These are phyloP conservation scores for Lactarius hatsudake DNA, from an alignment of 768 basidiomycete genomes.

Conservation along the genomic window DNA sequence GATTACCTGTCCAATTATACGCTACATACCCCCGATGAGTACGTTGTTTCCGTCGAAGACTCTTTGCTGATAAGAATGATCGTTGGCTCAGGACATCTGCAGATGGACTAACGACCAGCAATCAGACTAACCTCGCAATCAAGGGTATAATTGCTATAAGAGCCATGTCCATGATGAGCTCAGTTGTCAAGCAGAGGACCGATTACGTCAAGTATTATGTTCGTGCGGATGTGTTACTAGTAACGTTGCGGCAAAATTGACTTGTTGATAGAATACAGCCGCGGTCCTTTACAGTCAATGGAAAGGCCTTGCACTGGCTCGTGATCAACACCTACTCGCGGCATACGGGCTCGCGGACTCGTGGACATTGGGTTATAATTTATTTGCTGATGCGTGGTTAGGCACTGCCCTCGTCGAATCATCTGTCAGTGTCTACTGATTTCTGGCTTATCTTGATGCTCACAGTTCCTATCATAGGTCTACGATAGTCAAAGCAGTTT, in stretches of 20 bases:
- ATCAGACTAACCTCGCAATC: conserved; percentile 69
- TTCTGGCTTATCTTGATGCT: background rate
- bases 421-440: conserved; percentile 12
- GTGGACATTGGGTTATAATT: conserved; percentile 62
- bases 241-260: background rate
- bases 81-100: conserved; percentile 16
- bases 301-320: conserved; percentile 15
- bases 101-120: conserved; percentile 34
- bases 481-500: conserved; percentile 5
- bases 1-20: conserved; percentile 37
- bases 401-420: conserved; percentile 48
- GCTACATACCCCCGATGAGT: conserved; percentile 51
- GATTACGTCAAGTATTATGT: conserved; percentile 32
- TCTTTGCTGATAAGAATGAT: background rate
- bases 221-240: conserved; percentile 10
- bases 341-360: conserved; percentile 30
- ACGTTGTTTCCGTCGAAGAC: conserved; percentile 49
- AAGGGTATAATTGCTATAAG: conserved; percentile 68
- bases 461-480: conserved; percentile 10
- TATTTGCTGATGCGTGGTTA: conserved; percentile 58
- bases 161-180: conserved; percentile 57
- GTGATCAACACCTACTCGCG: conserved; percentile 8
- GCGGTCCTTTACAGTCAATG: conserved; percentile 12
- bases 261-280: conserved; percentile 2
- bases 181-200: conserved; percentile 26